phyloP scores from a whole-genome alignment of 306 rosid species.

The Macrotyloma uniflorum region DNA sequence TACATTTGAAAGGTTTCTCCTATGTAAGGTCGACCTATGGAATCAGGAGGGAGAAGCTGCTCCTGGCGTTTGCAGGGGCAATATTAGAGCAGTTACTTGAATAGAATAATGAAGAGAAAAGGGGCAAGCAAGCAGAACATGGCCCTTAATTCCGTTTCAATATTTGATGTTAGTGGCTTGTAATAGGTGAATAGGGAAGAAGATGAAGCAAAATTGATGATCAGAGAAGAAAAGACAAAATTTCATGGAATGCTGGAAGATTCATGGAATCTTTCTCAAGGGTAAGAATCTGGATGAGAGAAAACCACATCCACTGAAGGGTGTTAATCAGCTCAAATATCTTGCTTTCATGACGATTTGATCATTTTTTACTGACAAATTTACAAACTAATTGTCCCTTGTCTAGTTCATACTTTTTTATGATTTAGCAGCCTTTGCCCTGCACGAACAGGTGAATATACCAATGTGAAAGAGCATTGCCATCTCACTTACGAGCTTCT shows the following conservation, averaged over 20 bases:
- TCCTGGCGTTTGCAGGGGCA: slow-evolving; percentile 29
- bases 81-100: slow-evolving; percentile 37
- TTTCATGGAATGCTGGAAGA: background rate
- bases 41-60: slow-evolving; percentile 61
- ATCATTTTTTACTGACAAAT: background rate
- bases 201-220: background rate
- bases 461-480: background rate
- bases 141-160: slow-evolving; percentile 37
- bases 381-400: background rate
- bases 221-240: too few relatives aligned
- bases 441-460: background rate
- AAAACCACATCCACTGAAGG: background rate
- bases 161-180: slow-evolving; percentile 11
- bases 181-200: slow-evolving; percentile 4
- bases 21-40: slow-evolving; percentile 64
- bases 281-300: background rate
- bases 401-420: slow-evolving; percentile 1
- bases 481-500: background rate
- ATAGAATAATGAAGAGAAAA: slow-evolving; percentile 37
- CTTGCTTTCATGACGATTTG: background rate
- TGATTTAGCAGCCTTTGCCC: background rate
- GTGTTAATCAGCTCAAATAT: background rate
- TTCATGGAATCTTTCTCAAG: background rate
- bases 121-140: slow-evolving; percentile 35
- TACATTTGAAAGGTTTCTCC: slow-evolving; percentile 67